Conservation (phyloP, 116 monocot genomes). For the Papilionanthe hybrid region DNA sequence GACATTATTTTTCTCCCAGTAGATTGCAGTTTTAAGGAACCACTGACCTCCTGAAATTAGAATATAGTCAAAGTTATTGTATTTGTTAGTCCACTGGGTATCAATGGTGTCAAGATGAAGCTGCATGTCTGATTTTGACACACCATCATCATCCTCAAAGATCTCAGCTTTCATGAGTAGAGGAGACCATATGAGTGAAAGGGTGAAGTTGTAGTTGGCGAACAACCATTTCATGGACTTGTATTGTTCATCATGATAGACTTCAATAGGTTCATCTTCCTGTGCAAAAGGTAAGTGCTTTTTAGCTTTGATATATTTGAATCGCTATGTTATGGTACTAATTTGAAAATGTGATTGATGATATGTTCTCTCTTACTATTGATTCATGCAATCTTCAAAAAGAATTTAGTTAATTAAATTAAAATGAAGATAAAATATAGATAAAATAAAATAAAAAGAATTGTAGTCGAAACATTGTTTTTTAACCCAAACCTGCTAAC, state of each 20-base stretch:
- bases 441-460: too few relatives aligned
- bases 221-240: conserved; percentile 70
- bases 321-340: too few relatives aligned
- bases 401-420: too few relatives aligned
- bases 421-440: too few relatives aligned
- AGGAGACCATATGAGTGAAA: conserved; percentile 86
- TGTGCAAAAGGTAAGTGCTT: conserved; percentile 22
- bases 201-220: conserved; percentile 42
- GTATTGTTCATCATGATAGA: conserved; percentile 47
- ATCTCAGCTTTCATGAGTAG: conserved; percentile 48
- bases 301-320: too few relatives aligned
- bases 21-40: conserved; percentile 59
- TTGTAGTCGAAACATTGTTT: too few relatives aligned
- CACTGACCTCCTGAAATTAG: conserved; percentile 74
- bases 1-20: conserved; percentile 31
- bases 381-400: too few relatives aligned
- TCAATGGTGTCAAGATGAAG: conserved; percentile 57
- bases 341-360: too few relatives aligned
- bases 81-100: conserved; percentile 50
- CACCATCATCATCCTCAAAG: conserved; percentile 41
- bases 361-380: too few relatives aligned
- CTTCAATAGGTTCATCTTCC: conserved; percentile 22
- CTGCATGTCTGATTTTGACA: conserved; percentile 40
- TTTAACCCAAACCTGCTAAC: too few relatives aligned
- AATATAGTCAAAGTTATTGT: conserved; percentile 31